phyloP scores from a whole-genome alignment of 768 basidiomycete species.

The Leucocoprinus leucothites region DNA sequence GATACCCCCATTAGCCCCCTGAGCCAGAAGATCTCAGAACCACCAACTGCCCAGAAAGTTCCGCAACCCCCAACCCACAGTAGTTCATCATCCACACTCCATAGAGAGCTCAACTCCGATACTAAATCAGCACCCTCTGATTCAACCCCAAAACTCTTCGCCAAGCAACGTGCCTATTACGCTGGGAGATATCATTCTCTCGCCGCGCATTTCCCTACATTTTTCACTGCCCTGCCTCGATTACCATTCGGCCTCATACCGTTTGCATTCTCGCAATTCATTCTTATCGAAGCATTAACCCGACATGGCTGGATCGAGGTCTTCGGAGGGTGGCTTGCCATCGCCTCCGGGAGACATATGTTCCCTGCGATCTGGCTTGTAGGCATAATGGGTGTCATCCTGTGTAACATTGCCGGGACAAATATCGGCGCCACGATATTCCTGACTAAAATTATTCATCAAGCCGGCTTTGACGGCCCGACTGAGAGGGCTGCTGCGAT shows the following conservation, averaged over 20 bases:
- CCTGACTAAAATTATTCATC: constrained; percentile 72
- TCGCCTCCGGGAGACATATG: constrained; percentile 38
- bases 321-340: constrained; percentile 67
- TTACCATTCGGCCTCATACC: constrained; percentile 82
- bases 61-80: constrained; percentile 7
- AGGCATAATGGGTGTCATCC: constrained; percentile 66
- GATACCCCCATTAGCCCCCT: neutral
- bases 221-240: constrained; percentile 59
- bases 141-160: constrained; percentile 15
- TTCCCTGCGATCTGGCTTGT: constrained; percentile 61
- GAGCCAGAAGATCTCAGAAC: constrained; percentile 3
- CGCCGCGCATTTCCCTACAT: constrained; percentile 61
- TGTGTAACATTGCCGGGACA: constrained; percentile 83
- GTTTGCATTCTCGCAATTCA: constrained; percentile 94
- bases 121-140: neutral
- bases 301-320: constrained; percentile 86
- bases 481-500: constrained; percentile 56
- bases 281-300: constrained; percentile 82
- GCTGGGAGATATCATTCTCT: constrained; percentile 14
- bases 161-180: constrained; percentile 15
- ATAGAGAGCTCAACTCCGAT: constrained; percentile 3
- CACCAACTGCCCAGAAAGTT: neutral
- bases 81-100: constrained; percentile 6
- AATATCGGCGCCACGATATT: constrained; percentile 93
- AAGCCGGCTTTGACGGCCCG: constrained; percentile 31